Conservation (phyloP, 164 flowering plant genomes). For the Vitis cinerea region DNA sequence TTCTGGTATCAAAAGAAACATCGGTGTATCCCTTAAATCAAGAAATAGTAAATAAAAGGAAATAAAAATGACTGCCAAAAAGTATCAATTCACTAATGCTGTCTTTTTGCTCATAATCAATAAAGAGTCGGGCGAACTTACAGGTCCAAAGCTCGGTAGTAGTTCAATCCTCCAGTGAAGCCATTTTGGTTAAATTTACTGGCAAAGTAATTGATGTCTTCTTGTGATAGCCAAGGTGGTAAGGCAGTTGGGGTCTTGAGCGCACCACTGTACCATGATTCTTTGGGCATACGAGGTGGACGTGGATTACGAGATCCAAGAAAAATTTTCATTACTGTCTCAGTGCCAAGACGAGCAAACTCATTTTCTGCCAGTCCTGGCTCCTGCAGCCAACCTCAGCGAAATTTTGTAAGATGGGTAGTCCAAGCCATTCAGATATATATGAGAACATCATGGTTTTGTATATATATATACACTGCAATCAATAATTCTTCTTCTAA, state of each 20-base stretch:
- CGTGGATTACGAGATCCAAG: slow-evolving; percentile 33
- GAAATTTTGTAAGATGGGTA: no score
- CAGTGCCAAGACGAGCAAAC: slow-evolving; percentile 40
- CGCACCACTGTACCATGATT: slow-evolving; percentile 31
- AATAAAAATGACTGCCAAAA: background rate
- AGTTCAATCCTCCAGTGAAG: slow-evolving; percentile 78
- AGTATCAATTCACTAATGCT: background rate
- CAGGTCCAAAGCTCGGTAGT: slow-evolving; percentile 63
- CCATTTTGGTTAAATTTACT: slow-evolving; percentile 48
- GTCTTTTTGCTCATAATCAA: background rate
- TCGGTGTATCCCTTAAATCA: background rate
- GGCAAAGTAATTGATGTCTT: slow-evolving; percentile 59
- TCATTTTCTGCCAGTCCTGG: slow-evolving; percentile 62
- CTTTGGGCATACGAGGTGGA: slow-evolving; percentile 49
- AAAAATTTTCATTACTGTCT: slow-evolving; percentile 29
- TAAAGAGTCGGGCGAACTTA: slow-evolving; percentile 20
- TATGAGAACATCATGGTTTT: no score
- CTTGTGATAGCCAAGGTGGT: slow-evolving; percentile 68
- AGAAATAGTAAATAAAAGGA: background rate
- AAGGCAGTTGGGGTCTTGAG: slow-evolving; percentile 19
- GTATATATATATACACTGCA: no score
- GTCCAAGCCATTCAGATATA: no score
- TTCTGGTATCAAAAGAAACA: no score
- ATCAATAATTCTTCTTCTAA: no score
- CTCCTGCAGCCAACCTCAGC: slow-evolving; percentile 28